phyloP scores from a whole-genome alignment of 2,329 filamentous ascomycete species.

The Chrysosporium queenslandicum region DNA sequence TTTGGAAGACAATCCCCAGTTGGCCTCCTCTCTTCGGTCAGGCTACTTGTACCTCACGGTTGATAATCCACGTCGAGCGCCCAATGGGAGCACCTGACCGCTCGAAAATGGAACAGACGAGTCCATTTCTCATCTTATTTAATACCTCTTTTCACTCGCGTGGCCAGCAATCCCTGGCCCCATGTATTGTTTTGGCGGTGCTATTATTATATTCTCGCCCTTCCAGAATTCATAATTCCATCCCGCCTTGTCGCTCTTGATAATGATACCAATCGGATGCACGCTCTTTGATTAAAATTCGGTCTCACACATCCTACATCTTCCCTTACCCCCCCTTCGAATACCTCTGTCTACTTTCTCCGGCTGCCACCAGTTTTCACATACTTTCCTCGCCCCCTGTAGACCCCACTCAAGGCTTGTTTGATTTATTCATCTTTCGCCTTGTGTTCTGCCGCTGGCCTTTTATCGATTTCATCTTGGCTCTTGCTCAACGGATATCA shows the following conservation, averaged over 20 bases:
- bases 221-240: background rate
- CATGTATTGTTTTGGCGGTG: background rate
- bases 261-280: constrained; percentile 9
- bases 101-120: background rate
- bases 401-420: constrained; percentile 8
- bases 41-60: background rate
- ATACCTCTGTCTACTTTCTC: background rate
- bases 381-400: background rate
- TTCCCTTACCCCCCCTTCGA: no score
- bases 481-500: constrained; percentile 7
- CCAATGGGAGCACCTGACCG: constrained; percentile 4
- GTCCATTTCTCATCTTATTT: background rate
- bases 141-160: background rate
- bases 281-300: background rate
- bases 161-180: constrained; percentile 1
- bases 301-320: background rate
- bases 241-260: background rate
- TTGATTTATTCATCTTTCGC: constrained; percentile 3
- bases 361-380: background rate
- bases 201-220: background rate
- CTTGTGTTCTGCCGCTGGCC: background rate
- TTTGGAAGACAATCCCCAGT: no score
- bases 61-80: background rate
- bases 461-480: constrained; percentile 4
- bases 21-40: background rate